These are phyloP conservation scores for Schizochytrium sp. DNA, from an alignment of 108 stramenopile genomes.

Conservation along the genomic window DNA sequence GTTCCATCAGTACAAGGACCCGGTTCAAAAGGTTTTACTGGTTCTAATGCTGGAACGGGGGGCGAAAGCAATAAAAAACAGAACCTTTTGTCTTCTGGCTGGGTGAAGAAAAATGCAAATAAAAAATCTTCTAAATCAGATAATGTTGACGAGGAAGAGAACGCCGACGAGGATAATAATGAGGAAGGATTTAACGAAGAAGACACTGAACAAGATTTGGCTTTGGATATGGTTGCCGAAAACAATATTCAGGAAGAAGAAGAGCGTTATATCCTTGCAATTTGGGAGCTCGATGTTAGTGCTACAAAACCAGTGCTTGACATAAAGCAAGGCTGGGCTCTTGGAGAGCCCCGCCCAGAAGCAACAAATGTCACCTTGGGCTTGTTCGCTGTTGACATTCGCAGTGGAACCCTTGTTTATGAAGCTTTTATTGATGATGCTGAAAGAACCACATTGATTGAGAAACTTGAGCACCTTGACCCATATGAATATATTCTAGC, in stretches of 20 bases:
- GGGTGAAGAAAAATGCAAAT: not conserved
- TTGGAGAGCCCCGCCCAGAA: not conserved
- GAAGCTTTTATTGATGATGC: not conserved
- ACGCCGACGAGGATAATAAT: constrained; percentile 21
- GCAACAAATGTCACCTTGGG: not conserved
- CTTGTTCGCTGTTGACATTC: constrained; percentile 12
- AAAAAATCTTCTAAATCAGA: not conserved
- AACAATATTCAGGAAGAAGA: not conserved
- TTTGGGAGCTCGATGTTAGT: constrained; percentile 11
- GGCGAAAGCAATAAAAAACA: not conserved
- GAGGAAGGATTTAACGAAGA: not conserved
- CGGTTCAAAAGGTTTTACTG: not conserved
- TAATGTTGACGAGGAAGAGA: not conserved
- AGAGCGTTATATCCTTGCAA: not conserved
- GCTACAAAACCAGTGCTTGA: not conserved
- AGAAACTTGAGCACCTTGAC: not conserved
- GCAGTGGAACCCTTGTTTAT: not conserved
- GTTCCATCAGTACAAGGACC: not conserved
- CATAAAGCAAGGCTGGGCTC: not conserved
- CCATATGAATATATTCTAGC: not conserved
- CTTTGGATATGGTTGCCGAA: not conserved
- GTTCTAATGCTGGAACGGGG: not conserved
- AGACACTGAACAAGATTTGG: not conserved
- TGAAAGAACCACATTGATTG: not conserved
- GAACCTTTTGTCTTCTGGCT: not conserved